Conservation (phyloP, 805 yeast genomes). For the Brettanomyces custersianus region DNA sequence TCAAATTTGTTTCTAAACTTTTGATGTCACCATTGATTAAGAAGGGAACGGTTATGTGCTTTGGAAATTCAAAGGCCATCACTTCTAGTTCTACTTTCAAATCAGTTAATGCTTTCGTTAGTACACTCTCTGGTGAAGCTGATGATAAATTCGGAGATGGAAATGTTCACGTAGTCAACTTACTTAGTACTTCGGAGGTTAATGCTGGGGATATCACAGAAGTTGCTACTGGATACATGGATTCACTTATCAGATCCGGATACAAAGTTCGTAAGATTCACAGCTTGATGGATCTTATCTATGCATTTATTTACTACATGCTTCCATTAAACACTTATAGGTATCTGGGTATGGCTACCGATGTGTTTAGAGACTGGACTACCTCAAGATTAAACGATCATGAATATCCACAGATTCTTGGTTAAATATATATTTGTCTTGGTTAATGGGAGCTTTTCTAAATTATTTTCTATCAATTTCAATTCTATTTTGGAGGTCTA, state of each 20-base stretch:
- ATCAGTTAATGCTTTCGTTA: background rate
- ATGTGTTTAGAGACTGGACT: slow-evolving; percentile 2
- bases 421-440: background rate
- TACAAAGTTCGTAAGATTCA: background rate
- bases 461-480: background rate
- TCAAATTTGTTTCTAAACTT: background rate
- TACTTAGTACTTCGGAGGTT: background rate
- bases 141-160: background rate
- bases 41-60: background rate
- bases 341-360: background rate
- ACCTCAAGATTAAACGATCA: slow-evolving; percentile 1
- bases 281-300: slow-evolving; percentile 1
- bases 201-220: background rate
- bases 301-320: slow-evolving; percentile 1
- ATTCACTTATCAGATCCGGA: background rate
- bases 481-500: too few species aligned
- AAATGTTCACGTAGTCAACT: background rate
- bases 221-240: background rate
- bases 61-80: slow-evolving; percentile 2
- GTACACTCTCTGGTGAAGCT: background rate
- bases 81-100: background rate
- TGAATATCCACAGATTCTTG: background rate
- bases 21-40: background rate
- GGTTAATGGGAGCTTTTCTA: background rate
- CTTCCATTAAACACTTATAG: slow-evolving; percentile 1